Base-by-base conservation (phyloP, 108 stramenopile species). In the Pseudonitzschia multistriata region DNA sequence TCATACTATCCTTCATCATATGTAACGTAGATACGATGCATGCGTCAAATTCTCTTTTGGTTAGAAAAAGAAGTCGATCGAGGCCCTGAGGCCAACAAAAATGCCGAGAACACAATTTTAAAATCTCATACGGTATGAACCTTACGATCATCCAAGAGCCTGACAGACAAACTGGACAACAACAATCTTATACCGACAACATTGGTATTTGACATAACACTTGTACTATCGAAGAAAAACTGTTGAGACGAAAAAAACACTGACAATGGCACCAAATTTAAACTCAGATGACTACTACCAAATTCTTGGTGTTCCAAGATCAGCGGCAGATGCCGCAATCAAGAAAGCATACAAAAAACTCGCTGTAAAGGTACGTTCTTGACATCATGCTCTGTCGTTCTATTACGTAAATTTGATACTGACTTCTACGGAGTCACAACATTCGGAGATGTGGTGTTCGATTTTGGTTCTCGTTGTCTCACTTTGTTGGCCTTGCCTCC, bases 341-440 rank as follows among this genome's bases (percentile, higher is more conserved):
- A 90, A 90, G 63, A 94, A 91, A 61, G 90, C 90, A 17, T 94
- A 94, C 72, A 75, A 85, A 49, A 94, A 94, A 74, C 67, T 94
- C 28, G 90, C 93, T 55, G 89, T 94, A 21, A 94, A 94, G 81
- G 85, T 86, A 79, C 14, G 84, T 78, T 22, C 8, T 64, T 17
- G 34, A 33, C n/a, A 59, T 27, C 57, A 29, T 53, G 17, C 21
- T 13, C 22, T n/a, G 40, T 11, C 0, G 33, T 35, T 59, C 15
- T 34, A 30, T 35, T 59, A 35, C 57, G 57, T 59, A 30, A 3
- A 35, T 4, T 59, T 29, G 13, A 13, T 59, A 59, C 57, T 59
- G 15, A 5, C 28, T 29, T 29, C 34, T 59, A 59, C 57, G 31
- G 31, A 35, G 57, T 59, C 57, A 33, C 29, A 59, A 59, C n/a